Percentiles rank a stretch among this genome's conserved stretches.
phyloP scores from a whole-genome alignment of 805 yeast genomes.

The Candida pseudofarinosa region DNA sequence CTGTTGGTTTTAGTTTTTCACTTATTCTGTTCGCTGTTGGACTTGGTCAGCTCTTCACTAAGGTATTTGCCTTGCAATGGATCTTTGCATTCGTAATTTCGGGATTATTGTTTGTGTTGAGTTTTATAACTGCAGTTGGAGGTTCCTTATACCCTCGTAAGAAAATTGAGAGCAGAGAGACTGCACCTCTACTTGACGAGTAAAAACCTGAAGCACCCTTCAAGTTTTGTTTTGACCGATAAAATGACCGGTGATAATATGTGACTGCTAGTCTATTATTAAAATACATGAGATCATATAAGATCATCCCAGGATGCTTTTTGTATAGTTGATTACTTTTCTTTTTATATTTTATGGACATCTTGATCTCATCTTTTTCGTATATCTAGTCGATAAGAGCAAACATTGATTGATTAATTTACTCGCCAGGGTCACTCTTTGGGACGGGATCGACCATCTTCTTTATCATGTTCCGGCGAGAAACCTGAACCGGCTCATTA shows the following conservation, averaged over 20 bases:
- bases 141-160: conserved; percentile 18
- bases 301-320: too few species aligned
- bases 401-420: background rate
- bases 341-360: too few species aligned
- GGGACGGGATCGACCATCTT: conserved; percentile 27
- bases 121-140: conserved; percentile 43
- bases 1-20: conserved; percentile 56
- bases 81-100: conserved; percentile 71
- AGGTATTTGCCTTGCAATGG: conserved; percentile 79
- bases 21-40: conserved; percentile 63
- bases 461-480: conserved; percentile 29
- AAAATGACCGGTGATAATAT: too few species aligned
- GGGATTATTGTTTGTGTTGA: conserved; percentile 49
- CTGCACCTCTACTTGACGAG: conserved; percentile 33
- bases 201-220: conserved; percentile 5
- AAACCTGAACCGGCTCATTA: conserved; percentile 34
- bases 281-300: too few species aligned
- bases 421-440: background rate
- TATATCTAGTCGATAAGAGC: too few species aligned
- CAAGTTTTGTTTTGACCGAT: too few species aligned
- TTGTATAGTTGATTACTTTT: too few species aligned
- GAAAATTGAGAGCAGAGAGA: conserved; percentile 20
- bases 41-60: conserved; percentile 64
- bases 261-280: too few species aligned
- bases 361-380: too few species aligned